A percentile compares a stretch with the other conserved stretches of the same genome.
Evolutionary conservation across 352 stramenopile genomes (phyloP).

Genomic region (Peronospora belbahrii): DNA sequence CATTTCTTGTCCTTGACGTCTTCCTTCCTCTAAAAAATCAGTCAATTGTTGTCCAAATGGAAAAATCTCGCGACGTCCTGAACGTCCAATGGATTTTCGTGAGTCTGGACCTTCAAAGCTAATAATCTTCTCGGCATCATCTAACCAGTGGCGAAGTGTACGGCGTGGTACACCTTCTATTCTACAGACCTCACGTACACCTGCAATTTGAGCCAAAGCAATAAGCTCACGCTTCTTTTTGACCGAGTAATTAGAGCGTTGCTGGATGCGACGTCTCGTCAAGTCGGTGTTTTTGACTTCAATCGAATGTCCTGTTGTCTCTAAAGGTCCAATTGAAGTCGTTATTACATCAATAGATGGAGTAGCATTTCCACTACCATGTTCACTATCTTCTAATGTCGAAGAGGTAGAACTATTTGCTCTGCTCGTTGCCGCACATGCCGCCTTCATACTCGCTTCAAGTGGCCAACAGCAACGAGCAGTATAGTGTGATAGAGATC

Average conservation of each 20-base stretch:
- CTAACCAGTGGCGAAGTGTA: constrained; percentile 36
- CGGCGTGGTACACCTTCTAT: constrained; percentile 31
- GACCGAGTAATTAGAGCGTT: constrained; percentile 34
- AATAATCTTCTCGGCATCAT: constrained; percentile 40
- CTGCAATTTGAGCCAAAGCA: constrained; percentile 25
- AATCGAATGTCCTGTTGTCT: constrained; percentile 1
- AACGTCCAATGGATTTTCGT: constrained; percentile 37
- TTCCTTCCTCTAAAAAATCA: constrained; percentile 23
- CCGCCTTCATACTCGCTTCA: constrained; percentile 18
- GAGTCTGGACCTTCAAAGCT: constrained; percentile 30
- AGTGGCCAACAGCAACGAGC: not conserved
- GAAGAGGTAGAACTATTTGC: constrained; percentile 4
- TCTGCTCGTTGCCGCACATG: constrained; percentile 3
- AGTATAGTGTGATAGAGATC: not conserved
- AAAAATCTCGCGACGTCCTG: constrained; percentile 29
- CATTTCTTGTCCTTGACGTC: constrained; percentile 19
- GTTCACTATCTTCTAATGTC: not conserved
- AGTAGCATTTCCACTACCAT: not conserved
- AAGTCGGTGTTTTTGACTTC: constrained; percentile 6
- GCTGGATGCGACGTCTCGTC: constrained; percentile 14
- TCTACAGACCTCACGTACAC: constrained; percentile 32
- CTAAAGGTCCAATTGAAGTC: constrained; percentile 8
- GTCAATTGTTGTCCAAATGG: constrained; percentile 28
- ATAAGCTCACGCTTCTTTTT: constrained; percentile 43
- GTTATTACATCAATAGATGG: not conserved